Conservation (phyloP, 2,329 filamentous ascomycete species). For the Ceratocystis colombiana region DNA sequence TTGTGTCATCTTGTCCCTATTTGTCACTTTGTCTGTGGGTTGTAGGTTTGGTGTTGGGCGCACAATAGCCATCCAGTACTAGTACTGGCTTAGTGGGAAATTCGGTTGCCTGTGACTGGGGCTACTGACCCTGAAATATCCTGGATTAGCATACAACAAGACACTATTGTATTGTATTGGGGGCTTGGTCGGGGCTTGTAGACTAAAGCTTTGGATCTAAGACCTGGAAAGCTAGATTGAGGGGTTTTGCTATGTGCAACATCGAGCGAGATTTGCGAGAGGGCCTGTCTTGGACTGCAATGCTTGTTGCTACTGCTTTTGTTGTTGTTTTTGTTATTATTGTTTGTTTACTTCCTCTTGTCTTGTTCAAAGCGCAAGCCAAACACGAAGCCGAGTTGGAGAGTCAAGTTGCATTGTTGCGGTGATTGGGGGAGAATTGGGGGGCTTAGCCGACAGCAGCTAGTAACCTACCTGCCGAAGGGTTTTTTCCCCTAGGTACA, state of each 20-base stretch:
- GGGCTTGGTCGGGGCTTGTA: background rate
- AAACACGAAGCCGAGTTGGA: too few relatives aligned
- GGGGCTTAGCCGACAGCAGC: too few relatives aligned
- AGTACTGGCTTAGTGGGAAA: background rate
- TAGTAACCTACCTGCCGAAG: too few relatives aligned
- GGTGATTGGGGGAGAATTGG: too few relatives aligned
- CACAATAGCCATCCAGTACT: background rate
- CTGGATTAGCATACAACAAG: constrained; percentile 3
- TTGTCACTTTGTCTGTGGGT: constrained; percentile 5
- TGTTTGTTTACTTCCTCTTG: background rate
- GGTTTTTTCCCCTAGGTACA: too few relatives aligned
- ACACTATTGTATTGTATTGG: background rate
- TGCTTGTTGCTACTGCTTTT: background rate
- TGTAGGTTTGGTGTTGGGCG: background rate
- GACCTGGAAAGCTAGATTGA: background rate
- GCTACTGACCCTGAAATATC: constrained; percentile 9
- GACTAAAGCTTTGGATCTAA: background rate
- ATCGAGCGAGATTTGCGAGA: background rate
- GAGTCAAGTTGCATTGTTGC: too few relatives aligned
- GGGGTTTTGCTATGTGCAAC: background rate
- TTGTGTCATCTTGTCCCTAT: background rate
- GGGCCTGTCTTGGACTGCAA: background rate
- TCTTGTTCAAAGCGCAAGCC: too few relatives aligned
- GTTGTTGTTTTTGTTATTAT: background rate
- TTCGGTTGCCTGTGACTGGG: background rate